Evolutionary conservation across 1,284 basidiomycete genomes (phyloP).

Genomic region (Rhodotorula sp.): DNA sequence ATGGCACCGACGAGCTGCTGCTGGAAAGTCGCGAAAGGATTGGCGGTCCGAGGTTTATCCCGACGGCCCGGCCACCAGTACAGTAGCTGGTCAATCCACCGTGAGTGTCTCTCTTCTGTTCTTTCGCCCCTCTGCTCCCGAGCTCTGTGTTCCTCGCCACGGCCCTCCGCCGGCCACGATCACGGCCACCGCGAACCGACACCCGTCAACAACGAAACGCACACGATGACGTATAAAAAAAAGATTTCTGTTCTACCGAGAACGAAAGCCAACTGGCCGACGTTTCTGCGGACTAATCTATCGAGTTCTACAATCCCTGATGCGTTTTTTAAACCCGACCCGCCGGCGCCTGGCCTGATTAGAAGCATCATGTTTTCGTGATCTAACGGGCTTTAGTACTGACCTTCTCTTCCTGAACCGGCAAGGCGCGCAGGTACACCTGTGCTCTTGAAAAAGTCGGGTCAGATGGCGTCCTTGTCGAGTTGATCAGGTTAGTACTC

Average conservation of each 20-base stretch:
- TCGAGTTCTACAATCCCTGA: slow-evolving; percentile 7
- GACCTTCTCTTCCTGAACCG: not conserved
- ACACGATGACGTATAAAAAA: slow-evolving; percentile 1
- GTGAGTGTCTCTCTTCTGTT: not conserved
- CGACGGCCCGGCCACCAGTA: slow-evolving; percentile 35
- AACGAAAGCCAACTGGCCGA: not conserved
- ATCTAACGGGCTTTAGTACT: not conserved
- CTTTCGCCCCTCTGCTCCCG: too few species aligned
- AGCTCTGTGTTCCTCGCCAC: too few species aligned
- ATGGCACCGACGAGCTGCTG: not conserved
- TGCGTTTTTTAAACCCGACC: not conserved
- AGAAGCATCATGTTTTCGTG: not conserved
- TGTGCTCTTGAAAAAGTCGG: too few species aligned
- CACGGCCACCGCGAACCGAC: not conserved
- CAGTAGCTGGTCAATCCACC: not conserved
- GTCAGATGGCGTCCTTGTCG: too few species aligned
- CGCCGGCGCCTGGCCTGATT: not conserved
- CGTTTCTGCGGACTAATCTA: not conserved
- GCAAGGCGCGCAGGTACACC: too few species aligned
- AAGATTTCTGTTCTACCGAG: slow-evolving; percentile 32
- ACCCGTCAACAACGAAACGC: not conserved
- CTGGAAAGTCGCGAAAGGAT: not conserved
- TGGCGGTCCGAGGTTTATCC: slow-evolving; percentile 11
- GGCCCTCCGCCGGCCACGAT: too few species aligned
- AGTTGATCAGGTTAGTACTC: too few species aligned